Conservation (phyloP, 2,329 filamentous ascomycete species). For the Pseudonectria foliicola region DNA sequence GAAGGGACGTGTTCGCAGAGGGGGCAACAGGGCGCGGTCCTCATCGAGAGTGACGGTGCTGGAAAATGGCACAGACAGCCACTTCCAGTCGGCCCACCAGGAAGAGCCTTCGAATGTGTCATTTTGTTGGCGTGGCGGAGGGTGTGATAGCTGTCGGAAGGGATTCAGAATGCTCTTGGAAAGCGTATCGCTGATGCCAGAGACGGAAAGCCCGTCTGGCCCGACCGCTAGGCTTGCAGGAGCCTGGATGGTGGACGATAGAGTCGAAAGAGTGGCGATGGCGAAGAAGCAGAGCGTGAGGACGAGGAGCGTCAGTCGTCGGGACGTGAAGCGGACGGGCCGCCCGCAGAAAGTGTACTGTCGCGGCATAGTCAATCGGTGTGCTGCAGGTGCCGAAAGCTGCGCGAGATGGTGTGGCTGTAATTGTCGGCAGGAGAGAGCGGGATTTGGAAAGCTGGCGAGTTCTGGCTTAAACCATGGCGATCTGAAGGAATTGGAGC, state of each 20-base stretch:
- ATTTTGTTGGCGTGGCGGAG: constrained; percentile 66
- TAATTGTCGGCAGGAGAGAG: too few relatives aligned
- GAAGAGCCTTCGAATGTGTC: constrained; percentile 70
- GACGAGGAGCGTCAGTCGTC: constrained; percentile 46
- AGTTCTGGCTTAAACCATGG: too few relatives aligned
- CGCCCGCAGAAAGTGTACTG: constrained; percentile 36
- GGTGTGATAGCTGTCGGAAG: constrained; percentile 63
- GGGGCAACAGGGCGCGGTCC: constrained; percentile 75
- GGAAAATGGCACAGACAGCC: constrained; percentile 79
- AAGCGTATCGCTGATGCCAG: constrained; percentile 33
- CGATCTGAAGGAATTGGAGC: not conserved
- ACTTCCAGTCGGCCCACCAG: constrained; percentile 87
- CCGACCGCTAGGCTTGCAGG: constrained; percentile 38
- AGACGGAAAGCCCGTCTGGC: constrained; percentile 43
- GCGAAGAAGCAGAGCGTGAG: constrained; percentile 45
- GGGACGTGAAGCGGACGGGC: constrained; percentile 43
- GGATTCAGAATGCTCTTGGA: constrained; percentile 52
- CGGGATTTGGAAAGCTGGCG: too few relatives aligned
- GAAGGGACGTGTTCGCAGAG: constrained; percentile 58
- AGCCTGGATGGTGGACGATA: constrained; percentile 41
- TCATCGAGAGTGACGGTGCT: constrained; percentile 74
- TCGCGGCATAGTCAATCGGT: constrained; percentile 21
- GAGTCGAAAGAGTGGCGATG: constrained; percentile 45
- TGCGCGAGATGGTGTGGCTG: too few relatives aligned
- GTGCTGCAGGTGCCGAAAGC: too few relatives aligned